Evolutionary conservation across 1,139 yeast genomes (phyloP).

Genomic region (Kurtzmaniella natalensis): DNA sequence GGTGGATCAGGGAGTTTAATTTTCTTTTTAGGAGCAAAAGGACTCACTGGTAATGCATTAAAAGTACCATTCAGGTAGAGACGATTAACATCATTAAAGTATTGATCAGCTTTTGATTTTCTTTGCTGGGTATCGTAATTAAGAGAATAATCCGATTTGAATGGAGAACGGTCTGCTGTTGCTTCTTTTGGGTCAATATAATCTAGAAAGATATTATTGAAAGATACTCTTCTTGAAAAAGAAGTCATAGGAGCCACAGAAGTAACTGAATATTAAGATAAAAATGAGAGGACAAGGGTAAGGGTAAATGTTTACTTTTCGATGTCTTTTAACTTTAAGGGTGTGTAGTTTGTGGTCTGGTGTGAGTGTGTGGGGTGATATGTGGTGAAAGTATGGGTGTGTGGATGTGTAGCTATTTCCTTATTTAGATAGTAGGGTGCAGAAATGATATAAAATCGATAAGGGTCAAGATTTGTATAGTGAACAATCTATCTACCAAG

Average conservation of each 20-base stretch:
- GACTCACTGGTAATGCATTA: slow-evolving; percentile 3
- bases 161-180: slow-evolving; percentile 3
- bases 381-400: too few relatives aligned
- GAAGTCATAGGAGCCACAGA: slow-evolving; percentile 8
- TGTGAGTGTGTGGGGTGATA: too few relatives aligned
- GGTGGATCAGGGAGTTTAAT: slow-evolving; percentile 29
- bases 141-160: slow-evolving; percentile 4
- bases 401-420: too few relatives aligned
- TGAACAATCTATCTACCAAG: too few relatives aligned
- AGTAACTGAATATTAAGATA: too few relatives aligned
- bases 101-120: slow-evolving; percentile 8
- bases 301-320: too few relatives aligned
- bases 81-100: slow-evolving; percentile 11
- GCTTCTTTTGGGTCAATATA: slow-evolving; percentile 11
- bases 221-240: slow-evolving; percentile 39
- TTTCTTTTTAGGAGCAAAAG: slow-evolving; percentile 3
- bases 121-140: neutral
- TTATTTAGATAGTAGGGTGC: too few relatives aligned
- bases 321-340: neutral
- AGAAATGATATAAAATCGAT: too few relatives aligned
- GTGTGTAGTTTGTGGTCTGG: neutral
- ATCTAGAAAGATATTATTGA: slow-evolving; percentile 37
- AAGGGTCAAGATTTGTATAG: too few relatives aligned
- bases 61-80: slow-evolving; percentile 4
- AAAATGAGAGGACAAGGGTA: too few relatives aligned